Percentiles rank a stretch among this genome's conserved stretches.
Conservation (phyloP, 805 yeast genomes). For the Teunomyces atbi region DNA sequence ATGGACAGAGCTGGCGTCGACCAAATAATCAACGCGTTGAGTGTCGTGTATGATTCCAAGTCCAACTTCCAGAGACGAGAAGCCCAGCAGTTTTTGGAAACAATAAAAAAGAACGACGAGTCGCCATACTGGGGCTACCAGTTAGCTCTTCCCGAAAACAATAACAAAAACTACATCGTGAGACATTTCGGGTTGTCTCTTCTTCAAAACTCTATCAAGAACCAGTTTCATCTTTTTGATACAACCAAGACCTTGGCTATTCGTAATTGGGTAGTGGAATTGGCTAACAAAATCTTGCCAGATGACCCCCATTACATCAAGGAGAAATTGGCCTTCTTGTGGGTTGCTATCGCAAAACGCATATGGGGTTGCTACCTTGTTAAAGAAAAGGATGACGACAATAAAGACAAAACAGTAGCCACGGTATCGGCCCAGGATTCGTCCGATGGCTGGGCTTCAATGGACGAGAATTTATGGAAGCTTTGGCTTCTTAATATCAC, state of each 20-base stretch:
- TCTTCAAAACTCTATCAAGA: constrained; percentile 67
- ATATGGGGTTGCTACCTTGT: constrained; percentile 81
- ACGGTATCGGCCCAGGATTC: constrained; percentile 47
- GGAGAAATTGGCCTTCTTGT: constrained; percentile 83
- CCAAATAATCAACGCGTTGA: constrained; percentile 77
- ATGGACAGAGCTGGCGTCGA: constrained; percentile 69
- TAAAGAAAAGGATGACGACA: constrained; percentile 13
- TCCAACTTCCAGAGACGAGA: constrained; percentile 57
- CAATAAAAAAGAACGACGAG: constrained; percentile 72
- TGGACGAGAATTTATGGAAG: constrained; percentile 75
- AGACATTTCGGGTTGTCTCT: constrained; percentile 89
- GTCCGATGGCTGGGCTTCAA: constrained; percentile 73
- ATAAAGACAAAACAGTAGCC: constrained; percentile 9
- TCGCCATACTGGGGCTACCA: constrained; percentile 93
- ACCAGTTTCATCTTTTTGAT: constrained; percentile 54
- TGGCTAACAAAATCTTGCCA: constrained; percentile 57
- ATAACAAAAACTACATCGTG: constrained; percentile 61
- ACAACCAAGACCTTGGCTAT: constrained; percentile 61
- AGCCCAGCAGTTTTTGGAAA: constrained; percentile 67
- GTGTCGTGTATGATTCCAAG: constrained; percentile 65
- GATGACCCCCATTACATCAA: constrained; percentile 85
- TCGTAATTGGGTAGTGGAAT: constrained; percentile 80
- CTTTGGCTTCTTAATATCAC: constrained; percentile 68
- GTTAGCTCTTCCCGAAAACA: constrained; percentile 63
- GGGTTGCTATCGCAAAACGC: constrained; percentile 90